Base-by-base conservation (phyloP, 1,139 yeast genomes). In the Yamadazyma membranifaciens region DNA sequence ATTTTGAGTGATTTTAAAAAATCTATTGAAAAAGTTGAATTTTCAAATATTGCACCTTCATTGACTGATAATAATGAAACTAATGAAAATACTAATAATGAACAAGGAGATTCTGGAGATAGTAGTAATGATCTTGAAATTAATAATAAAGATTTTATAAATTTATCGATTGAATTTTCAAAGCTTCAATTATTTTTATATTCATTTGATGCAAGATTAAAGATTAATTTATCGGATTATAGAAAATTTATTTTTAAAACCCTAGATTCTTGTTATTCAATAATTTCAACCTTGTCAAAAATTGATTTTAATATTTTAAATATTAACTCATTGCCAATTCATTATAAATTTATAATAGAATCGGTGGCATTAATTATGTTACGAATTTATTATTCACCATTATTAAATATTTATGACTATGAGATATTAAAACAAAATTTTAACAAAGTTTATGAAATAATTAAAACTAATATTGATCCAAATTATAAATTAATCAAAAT, bases 271-370 rank as follows among this genome's bases (percentile, higher is more conserved):
- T 68, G 75, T 49, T 56, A 57, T 40, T 40, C 44, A 3, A 56
- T 69, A 25, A 53, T 66, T 26, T 54, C 54, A 14, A 59, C 59
- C 35, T 49, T 53, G 26, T 36, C 37, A 15, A 62, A 61, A 28
- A 61, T 67, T 42, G 46, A 46, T 4, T 20, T 31, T 13, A 51
- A 52, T 36, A 41, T 51, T 9, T 41, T 47, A 13, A 58, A 56
- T 46, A 60, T 62, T 41, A 59, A 60, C 42, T 72, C 62, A 47
- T 49, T 71, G 13, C 76, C 77, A 2, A 57, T 72, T 24, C 74
- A 69, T 49, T 69, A 61, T 49, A 65, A 63, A 39, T 69, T 70
- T 45, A 63, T 71, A 9, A 48, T 71, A 25, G 75, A 70, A 41
- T 56, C 67, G 41, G 62, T 63, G 2, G 45, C 63, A 1, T 54